Base-by-base conservation (phyloP, 2,329 filamentous ascomycete genomes). In the Chaetomium olivaceum region DNA sequence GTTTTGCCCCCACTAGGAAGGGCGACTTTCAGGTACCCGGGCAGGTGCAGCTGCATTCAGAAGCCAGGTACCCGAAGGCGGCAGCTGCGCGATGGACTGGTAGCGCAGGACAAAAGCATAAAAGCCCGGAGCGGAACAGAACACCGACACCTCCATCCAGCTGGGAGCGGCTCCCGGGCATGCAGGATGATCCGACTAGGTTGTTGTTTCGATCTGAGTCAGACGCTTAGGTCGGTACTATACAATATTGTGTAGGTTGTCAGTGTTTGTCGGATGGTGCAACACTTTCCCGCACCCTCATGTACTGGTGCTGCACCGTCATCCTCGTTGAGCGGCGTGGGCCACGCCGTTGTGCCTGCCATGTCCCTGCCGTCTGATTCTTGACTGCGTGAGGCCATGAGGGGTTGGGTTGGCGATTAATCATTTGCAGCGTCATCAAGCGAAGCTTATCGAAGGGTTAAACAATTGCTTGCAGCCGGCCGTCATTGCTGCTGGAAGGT, bases 1-100 rank as follows among this genome's bases (percentile, higher is more conserved):
- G 43, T 14, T 14, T 39, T 2, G 51, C n/a, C 56, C 60, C 25
- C 36, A 51, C 16, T 46, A 39, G 29, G 33, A 62, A 62, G 61
- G 65, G 63, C 58, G 63, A 65, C 61, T 39, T 58, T 62, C 69
- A 70, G 69, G 69, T 66, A 70, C 69, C 64, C 63, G 63, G 16
- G 52, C 67, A 64, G 65, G 63, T 62, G 64, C 62, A 66, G 50
- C 67, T 70, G 67, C 65, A 68, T 50, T 51, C 66, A 64, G 54
- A 58, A 55, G 62, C 61, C 66, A 68, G 66, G 67, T 69, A 68
- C 65, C 67, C 54, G 52, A 54, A 50, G 33, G 5, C 52, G 52
- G 64, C 61, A 63, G 43, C 61, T 62, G 63, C 54, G 61, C 48
- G 57, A 50, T 33, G 46, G 29, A 50, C 27, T 54, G 36, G 59